Percentiles rank a stretch among this genome's conserved stretches.
These are phyloP conservation scores for Daldinia sp. DNA, from an alignment of 2,329 filamentous ascomycete species.

Conservation along the genomic window DNA sequence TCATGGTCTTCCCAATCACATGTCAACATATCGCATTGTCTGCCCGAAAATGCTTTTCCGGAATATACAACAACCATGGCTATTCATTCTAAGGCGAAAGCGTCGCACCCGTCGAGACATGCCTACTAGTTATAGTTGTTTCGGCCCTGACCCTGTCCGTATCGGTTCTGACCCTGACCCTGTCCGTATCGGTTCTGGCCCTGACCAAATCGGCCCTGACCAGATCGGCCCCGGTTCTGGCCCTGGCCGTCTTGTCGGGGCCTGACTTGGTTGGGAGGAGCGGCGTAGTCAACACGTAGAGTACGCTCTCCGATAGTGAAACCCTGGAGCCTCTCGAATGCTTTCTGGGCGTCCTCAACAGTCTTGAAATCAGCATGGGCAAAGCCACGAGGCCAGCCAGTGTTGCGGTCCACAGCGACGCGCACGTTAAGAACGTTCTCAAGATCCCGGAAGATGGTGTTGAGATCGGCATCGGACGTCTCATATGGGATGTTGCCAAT, in stretches of 20 bases:
- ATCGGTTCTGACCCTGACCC: not conserved
- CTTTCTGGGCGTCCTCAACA: conserved; percentile 72
- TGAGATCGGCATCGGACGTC: conserved; percentile 85
- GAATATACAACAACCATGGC: not conserved
- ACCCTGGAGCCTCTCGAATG: conserved; percentile 65
- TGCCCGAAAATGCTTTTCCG: not conserved
- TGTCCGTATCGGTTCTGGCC: not conserved
- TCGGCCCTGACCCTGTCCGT: conserved; percentile 6
- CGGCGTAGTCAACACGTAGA: conserved; percentile 73
- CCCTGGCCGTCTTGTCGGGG: not conserved
- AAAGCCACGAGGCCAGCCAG: conserved; percentile 85
- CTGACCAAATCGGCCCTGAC: not conserved
- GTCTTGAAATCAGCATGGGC: conserved; percentile 85
- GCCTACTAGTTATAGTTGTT: not conserved
- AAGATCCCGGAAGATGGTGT: conserved; percentile 78
- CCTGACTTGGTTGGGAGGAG: conserved; percentile 49
- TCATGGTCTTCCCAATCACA: conserved; percentile 4
- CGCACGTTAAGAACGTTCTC: conserved; percentile 79
- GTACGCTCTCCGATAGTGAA: conserved; percentile 74
- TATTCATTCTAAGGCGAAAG: not conserved
- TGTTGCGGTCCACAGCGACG: conserved; percentile 83
- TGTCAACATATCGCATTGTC: not conserved
- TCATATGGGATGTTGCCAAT: conserved; percentile 90
- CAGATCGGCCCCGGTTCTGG: not conserved
- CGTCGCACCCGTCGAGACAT: not conserved